Percentiles rank a stretch among this genome's conserved stretches.
phyloP scores from a whole-genome alignment of 768 basidiomycete genomes.

The Panellus pusillus region DNA sequence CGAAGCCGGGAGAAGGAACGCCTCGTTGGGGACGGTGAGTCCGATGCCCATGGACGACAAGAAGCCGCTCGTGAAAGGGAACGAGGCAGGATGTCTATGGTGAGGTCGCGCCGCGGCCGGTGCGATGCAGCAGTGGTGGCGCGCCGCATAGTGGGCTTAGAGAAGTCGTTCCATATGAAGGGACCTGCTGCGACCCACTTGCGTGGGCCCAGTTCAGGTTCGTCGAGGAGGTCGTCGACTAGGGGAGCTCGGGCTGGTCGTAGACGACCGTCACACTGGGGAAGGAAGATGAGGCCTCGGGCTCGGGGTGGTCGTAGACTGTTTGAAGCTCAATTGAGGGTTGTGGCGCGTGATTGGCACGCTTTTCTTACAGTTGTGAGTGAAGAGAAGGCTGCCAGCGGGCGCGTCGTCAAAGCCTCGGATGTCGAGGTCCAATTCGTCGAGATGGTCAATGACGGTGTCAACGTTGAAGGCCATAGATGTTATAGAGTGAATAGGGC shows the following conservation, averaged over 20 bases:
- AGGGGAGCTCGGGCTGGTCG: not conserved
- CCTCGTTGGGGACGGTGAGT: slow-evolving; percentile 3
- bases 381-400: not conserved
- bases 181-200: slow-evolving; percentile 9
- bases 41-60: not conserved
- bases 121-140: not conserved
- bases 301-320: not conserved
- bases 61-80: not conserved
- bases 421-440: slow-evolving; percentile 14
- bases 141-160: not conserved
- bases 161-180: not conserved
- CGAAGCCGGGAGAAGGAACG: slow-evolving; percentile 8
- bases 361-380: not conserved
- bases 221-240: slow-evolving; percentile 1
- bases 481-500: not conserved
- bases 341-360: not conserved
- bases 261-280: not conserved
- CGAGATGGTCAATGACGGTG: slow-evolving; percentile 15
- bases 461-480: not conserved
- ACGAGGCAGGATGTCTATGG: not conserved
- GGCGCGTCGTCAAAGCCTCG: slow-evolving; percentile 3
- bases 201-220: slow-evolving; percentile 1
- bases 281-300: slow-evolving; percentile 7
- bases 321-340: not conserved
- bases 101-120: not conserved